Evolutionary conservation across 371 early-diverging fungal genomes (phyloP).

Genomic region (Dentiscutata heterogama): DNA sequence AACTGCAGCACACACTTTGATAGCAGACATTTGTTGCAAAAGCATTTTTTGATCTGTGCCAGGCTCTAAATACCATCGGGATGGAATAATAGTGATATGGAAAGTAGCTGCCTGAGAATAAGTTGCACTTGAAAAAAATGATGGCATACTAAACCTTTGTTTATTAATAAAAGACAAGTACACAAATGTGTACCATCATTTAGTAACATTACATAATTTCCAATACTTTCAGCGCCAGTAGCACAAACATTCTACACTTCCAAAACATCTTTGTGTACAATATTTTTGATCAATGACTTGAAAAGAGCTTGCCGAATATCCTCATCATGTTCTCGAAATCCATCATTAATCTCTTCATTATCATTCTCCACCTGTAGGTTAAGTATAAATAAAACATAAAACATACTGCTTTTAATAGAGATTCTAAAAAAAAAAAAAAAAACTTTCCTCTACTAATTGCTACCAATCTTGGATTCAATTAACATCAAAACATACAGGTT

Average conservation of each 20-base stretch:
- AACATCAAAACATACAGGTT: neutral
- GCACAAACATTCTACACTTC: neutral
- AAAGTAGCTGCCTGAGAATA: neutral
- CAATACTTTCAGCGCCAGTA: neutral
- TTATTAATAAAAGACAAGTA: no score
- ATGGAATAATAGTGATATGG: neutral
- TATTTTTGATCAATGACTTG: neutral
- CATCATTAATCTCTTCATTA: no score
- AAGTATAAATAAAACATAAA: neutral
- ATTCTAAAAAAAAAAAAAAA: neutral
- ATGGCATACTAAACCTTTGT: no score
- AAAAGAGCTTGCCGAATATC: no score
- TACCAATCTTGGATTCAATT: neutral
- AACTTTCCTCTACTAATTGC: neutral
- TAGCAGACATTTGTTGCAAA: neutral
- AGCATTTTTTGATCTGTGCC: neutral
- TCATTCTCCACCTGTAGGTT: neutral
- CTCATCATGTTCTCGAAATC: no score
- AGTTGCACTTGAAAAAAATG: neutral
- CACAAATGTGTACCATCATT: neutral
- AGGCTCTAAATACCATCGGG: neutral
- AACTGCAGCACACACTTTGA: neutral
- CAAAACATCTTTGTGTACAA: neutral
- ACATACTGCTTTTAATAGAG: no score
- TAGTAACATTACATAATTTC: constrained; percentile 1